These are phyloP conservation scores for Chaetomiaceae sp. DNA, from an alignment of 2,329 filamentous ascomycete genomes.

Conservation along the genomic window DNA sequence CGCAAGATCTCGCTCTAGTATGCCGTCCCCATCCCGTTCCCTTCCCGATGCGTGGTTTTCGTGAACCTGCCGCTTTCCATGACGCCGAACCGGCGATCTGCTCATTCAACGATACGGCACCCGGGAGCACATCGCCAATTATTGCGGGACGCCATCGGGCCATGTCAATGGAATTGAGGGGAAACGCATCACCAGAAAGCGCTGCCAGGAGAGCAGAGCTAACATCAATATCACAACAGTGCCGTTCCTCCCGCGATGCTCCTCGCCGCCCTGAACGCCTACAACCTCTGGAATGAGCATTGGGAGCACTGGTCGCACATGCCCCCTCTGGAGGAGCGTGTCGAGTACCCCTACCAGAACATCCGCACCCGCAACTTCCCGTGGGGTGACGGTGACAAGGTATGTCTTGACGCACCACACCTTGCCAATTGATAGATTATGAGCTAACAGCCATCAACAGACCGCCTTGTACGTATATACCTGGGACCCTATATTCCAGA, in stretches of 20 bases:
- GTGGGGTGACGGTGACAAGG: conserved; percentile 96
- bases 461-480: conserved; percentile 19
- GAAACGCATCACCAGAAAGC: too few relatives aligned
- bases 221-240: conserved; percentile 42
- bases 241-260: conserved; percentile 68
- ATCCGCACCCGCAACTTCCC: conserved; percentile 92
- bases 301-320: conserved; percentile 93
- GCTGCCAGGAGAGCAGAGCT: neutral
- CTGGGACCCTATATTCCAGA: neutral
- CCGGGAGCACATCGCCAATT: too few relatives aligned
- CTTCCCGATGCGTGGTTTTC: conserved; percentile 21
- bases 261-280: conserved; percentile 75
- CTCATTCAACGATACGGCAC: neutral
- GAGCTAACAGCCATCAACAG: conserved; percentile 4
- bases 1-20: conserved; percentile 95
- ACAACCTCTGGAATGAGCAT: conserved; percentile 88
- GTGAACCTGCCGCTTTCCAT: neutral
- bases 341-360: conserved; percentile 97
- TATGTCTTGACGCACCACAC: conserved; percentile 30
- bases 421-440: neutral
- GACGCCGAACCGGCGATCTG: neutral
- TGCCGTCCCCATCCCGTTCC: conserved; percentile 35
- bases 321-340: conserved; percentile 81
- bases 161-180: too few relatives aligned
- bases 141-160: too few relatives aligned